Conservation (phyloP, 257 asterid genomes). For the Nicotiana tomentosiformis region DNA sequence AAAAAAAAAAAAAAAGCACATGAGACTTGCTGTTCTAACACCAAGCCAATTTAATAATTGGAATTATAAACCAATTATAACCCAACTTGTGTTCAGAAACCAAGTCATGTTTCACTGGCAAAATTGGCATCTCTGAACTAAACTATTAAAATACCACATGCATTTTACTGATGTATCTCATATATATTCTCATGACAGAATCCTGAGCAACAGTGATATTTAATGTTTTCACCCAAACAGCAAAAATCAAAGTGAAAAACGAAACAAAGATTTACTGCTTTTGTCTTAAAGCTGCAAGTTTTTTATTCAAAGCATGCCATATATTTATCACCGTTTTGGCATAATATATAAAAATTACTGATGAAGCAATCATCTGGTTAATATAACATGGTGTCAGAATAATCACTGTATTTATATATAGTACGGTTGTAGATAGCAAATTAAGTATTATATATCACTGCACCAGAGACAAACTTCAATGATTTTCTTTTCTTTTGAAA, state of each 20-base stretch:
- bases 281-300: slow-evolving; percentile 18
- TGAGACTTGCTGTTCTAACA: background rate
- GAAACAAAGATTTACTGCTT: slow-evolving; percentile 44
- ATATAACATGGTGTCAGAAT: slow-evolving; percentile 5
- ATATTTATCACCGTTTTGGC: background rate
- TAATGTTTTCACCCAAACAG: slow-evolving; percentile 14
- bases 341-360: background rate
- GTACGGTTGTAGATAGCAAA: background rate
- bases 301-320: background rate
- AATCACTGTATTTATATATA: background rate
- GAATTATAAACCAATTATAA: background rate
- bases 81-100: slow-evolving; percentile 6
- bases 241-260: slow-evolving; percentile 20
- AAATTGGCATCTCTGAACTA: background rate
- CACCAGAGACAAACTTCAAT: slow-evolving; percentile 1
- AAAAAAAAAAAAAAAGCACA: background rate
- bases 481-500: background rate
- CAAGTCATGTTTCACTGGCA: slow-evolving; percentile 4
- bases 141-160: background rate
- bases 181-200: background rate
- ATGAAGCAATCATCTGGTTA: background rate
- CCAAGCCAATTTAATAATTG: background rate
- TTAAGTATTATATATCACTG: background rate
- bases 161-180: background rate
- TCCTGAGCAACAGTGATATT: background rate